Evolutionary conservation across 2,329 filamentous ascomycete genomes (phyloP), one percentile per base, ranked within the genome.

Genomic region (Xylariales sp.): DNA sequence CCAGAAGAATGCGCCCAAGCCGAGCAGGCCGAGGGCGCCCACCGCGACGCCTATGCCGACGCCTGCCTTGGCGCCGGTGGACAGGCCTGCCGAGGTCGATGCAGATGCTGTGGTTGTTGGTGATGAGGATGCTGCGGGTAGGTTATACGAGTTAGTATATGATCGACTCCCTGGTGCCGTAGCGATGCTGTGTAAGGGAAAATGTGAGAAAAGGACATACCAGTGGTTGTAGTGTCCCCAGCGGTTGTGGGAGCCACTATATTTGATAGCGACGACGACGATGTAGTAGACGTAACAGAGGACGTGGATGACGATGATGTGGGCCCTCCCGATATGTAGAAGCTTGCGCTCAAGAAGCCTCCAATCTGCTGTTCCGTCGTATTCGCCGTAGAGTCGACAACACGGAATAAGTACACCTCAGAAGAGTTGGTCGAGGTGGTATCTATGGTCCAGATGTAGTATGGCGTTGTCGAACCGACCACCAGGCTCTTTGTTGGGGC

Each of bases 1-100:
- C 27, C 55, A 57, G 30, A 57, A 57, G n/a, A 53, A 53, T 2
- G 53, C 56, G 24, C 53, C 54, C 16, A 56, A 42, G 18, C 55
- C 53, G 20, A 56, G 51, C 5, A 57, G 20, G 5, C 32, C 32
- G 13, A 34, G 11, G 8, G 15, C 32, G 7, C 32, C 32, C 16
- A 34, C 11, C 13, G 19, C 15, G 18, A 24, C 6, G 7, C 32
- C 32, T 13, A 25, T 21, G 13, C 32, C 32, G n/a, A 34, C 13
- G 23, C 32, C 32, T 13, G 20, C 20, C 21, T 24, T 25, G 12
- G 20, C 32, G 16, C 19, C 20, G n/a, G 23, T 8, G 8, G 23
- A 25, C n/a, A n/a, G 23, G n/a, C 23, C 23, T n/a, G 23, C n/a
- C n/a, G n/a, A n/a, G n/a, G n/a, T n/a, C n/a, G n/a, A n/a, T n/a